Conservation (phyloP, 1,284 basidiomycete species). For the Papiliotrema fonsecae region DNA sequence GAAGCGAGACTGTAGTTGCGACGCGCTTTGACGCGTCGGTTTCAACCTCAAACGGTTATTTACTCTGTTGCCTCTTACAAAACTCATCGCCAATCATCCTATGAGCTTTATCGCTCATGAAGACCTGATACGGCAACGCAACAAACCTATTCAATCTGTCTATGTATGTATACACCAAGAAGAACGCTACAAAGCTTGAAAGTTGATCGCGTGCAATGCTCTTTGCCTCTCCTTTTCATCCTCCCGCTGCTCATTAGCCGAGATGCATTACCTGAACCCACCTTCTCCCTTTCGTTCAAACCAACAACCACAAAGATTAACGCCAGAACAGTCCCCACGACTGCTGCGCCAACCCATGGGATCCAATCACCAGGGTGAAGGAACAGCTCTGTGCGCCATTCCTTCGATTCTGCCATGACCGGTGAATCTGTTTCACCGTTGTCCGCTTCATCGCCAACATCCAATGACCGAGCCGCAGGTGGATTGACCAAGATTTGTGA, state of each 20-base stretch:
- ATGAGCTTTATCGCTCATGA: not conserved
- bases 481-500: slow-evolving; percentile 94
- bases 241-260: slow-evolving; percentile 60
- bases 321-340: slow-evolving; percentile 67
- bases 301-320: slow-evolving; percentile 79
- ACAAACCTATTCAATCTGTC: too few species aligned
- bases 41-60: too few species aligned
- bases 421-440: slow-evolving; percentile 5
- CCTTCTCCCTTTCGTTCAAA: slow-evolving; percentile 88
- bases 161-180: not conserved
- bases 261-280: slow-evolving; percentile 28
- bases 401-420: slow-evolving; percentile 33
- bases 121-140: too few species aligned
- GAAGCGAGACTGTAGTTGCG: too few species aligned
- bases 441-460: slow-evolving; percentile 8
- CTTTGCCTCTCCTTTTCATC: slow-evolving; percentile 84
- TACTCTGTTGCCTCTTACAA: too few species aligned
- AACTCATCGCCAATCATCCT: too few species aligned
- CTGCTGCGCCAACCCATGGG: slow-evolving; percentile 86
- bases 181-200: slow-evolving; percentile 69
- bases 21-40: too few species aligned
- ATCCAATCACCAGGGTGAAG: slow-evolving; percentile 95
- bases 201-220: slow-evolving; percentile 91
- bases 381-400: slow-evolving; percentile 87
- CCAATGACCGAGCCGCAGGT: slow-evolving; percentile 49